Evolutionary conservation across 768 basidiomycete species (phyloP).

Genomic region (Boletellus sp.): DNA sequence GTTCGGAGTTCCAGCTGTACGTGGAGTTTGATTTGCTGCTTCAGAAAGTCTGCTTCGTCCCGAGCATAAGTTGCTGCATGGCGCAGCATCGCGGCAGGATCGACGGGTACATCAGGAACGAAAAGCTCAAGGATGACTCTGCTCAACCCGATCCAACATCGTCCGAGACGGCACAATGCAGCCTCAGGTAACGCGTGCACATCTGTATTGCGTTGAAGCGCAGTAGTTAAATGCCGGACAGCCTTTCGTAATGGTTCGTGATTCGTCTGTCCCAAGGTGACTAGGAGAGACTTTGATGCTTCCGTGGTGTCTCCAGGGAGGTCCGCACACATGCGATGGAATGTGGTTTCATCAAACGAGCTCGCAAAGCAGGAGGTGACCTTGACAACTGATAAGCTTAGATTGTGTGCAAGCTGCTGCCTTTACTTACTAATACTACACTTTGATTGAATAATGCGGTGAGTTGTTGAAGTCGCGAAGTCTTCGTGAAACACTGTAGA

Average conservation of each 20-base stretch:
- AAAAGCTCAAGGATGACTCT: slow-evolving; percentile 64
- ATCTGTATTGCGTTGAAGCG: slow-evolving; percentile 19
- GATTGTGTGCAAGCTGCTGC: neutral
- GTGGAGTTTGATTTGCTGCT: slow-evolving; percentile 53
- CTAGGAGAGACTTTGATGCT: slow-evolving; percentile 25
- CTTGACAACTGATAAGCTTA: slow-evolving; percentile 27
- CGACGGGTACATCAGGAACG: slow-evolving; percentile 80
- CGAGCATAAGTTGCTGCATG: slow-evolving; percentile 43
- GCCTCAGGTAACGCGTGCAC: slow-evolving; percentile 13
- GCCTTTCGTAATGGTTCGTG: slow-evolving; percentile 36
- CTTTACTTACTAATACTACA: slow-evolving; percentile 39
- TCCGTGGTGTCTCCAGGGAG: slow-evolving; percentile 8
- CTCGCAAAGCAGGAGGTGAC: slow-evolving; percentile 42
- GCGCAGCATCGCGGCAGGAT: slow-evolving; percentile 71
- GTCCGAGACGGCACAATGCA: slow-evolving; percentile 38
- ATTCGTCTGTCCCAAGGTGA: slow-evolving; percentile 32
- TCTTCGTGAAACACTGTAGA: slow-evolving; percentile 37
- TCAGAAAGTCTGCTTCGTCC: slow-evolving; percentile 39
- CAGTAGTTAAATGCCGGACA: slow-evolving; percentile 28
- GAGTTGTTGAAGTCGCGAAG: slow-evolving; percentile 43
- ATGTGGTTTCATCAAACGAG: slow-evolving; percentile 32
- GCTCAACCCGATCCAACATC: slow-evolving; percentile 59
- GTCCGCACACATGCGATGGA: slow-evolving; percentile 12
- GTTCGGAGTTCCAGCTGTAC: slow-evolving; percentile 47
- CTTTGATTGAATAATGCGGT: slow-evolving; percentile 38